Percentiles rank a stretch among this genome's conserved stretches.
These are phyloP conservation scores for Asterochloris sp. DNA, from an alignment of 139 green algal genomes.

Conservation along the genomic window DNA sequence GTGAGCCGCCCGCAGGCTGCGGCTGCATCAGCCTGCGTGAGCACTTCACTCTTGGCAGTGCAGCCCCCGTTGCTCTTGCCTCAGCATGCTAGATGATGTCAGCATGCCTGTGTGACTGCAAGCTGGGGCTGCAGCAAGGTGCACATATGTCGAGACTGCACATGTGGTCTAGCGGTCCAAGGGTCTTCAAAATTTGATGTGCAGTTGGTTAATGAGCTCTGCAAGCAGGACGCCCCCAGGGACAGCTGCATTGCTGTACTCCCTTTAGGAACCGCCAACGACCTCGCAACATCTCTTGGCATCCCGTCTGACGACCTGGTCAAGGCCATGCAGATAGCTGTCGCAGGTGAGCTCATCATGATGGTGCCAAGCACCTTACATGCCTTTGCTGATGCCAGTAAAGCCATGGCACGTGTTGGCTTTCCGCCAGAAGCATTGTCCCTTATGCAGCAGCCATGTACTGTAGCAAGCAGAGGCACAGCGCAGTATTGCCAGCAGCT, in stretches of 20 bases:
- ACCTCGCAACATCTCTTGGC: conserved; percentile 22
- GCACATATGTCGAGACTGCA: too few species aligned
- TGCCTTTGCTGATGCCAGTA: background rate
- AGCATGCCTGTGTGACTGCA: too few species aligned
- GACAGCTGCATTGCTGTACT: conserved; percentile 19
- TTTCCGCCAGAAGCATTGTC: too few species aligned
- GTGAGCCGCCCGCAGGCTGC: background rate
- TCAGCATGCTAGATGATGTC: too few species aligned
- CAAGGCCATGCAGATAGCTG: conserved; percentile 25
- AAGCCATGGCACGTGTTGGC: background rate
- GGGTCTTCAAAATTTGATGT: too few species aligned
- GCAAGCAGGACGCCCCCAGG: conserved; percentile 13
- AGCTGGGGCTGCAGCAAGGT: too few species aligned
- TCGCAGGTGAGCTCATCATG: background rate
- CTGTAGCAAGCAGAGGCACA: too few species aligned
- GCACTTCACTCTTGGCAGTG: background rate
- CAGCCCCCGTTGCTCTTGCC: background rate
- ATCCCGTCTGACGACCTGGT: conserved; percentile 18
- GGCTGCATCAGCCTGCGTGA: background rate
- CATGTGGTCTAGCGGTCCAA: too few species aligned
- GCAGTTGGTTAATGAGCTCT: conserved; percentile 9
- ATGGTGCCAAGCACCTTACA: too few species aligned
- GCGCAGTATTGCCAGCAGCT: too few species aligned
- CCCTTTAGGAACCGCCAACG: conserved; percentile 25
- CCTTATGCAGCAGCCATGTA: too few species aligned